Conservation (phyloP, 108 stramenopile genomes). For the Fragilaria radians region DNA sequence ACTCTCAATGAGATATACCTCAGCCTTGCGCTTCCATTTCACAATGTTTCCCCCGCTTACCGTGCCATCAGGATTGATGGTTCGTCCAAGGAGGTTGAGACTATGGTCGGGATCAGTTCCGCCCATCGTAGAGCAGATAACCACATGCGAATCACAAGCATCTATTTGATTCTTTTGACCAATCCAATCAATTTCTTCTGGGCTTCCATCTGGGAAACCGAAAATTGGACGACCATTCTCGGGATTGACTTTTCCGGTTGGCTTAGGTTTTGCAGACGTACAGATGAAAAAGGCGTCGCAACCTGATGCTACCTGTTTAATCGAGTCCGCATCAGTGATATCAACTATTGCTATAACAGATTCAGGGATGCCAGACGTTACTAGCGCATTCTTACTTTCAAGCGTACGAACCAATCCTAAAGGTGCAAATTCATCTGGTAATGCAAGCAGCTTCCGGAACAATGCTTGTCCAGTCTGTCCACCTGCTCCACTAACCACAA, state of each 20-base stretch:
- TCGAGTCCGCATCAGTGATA: constrained; percentile 6
- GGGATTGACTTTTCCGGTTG: constrained; percentile 48
- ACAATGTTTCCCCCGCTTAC: constrained; percentile 67
- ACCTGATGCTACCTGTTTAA: constrained; percentile 1
- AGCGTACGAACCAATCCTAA: constrained; percentile 48
- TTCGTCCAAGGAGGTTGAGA: constrained; percentile 59
- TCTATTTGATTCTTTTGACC: constrained; percentile 87
- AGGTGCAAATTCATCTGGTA: constrained; percentile 24
- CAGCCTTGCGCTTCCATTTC: constrained; percentile 75
- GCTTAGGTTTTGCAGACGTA: constrained; percentile 73
- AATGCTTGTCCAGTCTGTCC: constrained; percentile 65
- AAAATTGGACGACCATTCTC: constrained; percentile 47
- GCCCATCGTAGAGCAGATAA: constrained; percentile 70
- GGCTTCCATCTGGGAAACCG: constrained; percentile 52
- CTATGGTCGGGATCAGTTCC: constrained; percentile 72
- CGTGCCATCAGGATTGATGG: constrained; percentile 40
- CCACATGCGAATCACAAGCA: constrained; percentile 61
- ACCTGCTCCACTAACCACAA: constrained; percentile 63
- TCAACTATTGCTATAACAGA: constrained; percentile 4
- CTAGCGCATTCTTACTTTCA: constrained; percentile 30
- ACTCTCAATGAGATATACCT: constrained; percentile 53
- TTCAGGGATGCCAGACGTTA: constrained; percentile 24
- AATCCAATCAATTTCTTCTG: constrained; percentile 74
- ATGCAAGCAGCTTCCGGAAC: constrained; percentile 43
- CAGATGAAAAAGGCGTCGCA: constrained; percentile 64